phyloP scores from a whole-genome alignment of 192 early-diverging fungal genomes.

The Helicostylum pulchrum region DNA sequence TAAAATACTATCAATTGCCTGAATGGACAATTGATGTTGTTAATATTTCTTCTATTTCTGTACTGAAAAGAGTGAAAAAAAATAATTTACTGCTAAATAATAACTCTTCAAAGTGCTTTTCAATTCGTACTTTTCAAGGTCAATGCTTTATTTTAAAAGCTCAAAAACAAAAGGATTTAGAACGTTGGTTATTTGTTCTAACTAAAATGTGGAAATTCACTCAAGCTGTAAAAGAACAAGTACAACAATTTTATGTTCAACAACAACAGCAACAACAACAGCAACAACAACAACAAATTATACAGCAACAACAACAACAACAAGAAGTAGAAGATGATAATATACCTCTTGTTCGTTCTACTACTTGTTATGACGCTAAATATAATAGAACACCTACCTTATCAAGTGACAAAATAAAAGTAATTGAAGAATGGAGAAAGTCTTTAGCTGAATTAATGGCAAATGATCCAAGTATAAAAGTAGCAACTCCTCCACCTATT shows the following conservation, averaged over 20 bases:
- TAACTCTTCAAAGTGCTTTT: conserved; percentile 19
- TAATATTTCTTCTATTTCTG: conserved; percentile 26
- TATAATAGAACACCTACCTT: conserved; percentile 2
- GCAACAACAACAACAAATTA: neutral
- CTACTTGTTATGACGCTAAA: neutral
- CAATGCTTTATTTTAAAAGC: conserved; percentile 33
- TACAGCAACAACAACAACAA: conserved; percentile 5
- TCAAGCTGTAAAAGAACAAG: conserved; percentile 16
- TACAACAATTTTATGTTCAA: neutral
- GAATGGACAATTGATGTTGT: conserved; percentile 34
- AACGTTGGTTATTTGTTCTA: conserved; percentile 37
- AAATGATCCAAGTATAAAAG: conserved; percentile 25
- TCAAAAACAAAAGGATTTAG: conserved; percentile 37
- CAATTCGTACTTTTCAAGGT: conserved; percentile 27
- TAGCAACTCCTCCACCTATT: conserved; percentile 30
- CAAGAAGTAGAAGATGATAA: neutral
- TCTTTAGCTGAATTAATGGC: conserved; percentile 33
- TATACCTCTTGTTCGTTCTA: conserved; percentile 9
- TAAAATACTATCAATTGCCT: conserved; percentile 36
- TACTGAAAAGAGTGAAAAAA: conserved; percentile 21
- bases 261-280: neutral
- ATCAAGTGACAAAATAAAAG: conserved; percentile 21
- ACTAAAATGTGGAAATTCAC: conserved; percentile 37
- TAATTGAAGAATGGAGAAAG: conserved; percentile 38
- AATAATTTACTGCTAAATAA: neutral